Conservation (phyloP, 345 rosid species). For the Lumnitzera racemosa region DNA sequence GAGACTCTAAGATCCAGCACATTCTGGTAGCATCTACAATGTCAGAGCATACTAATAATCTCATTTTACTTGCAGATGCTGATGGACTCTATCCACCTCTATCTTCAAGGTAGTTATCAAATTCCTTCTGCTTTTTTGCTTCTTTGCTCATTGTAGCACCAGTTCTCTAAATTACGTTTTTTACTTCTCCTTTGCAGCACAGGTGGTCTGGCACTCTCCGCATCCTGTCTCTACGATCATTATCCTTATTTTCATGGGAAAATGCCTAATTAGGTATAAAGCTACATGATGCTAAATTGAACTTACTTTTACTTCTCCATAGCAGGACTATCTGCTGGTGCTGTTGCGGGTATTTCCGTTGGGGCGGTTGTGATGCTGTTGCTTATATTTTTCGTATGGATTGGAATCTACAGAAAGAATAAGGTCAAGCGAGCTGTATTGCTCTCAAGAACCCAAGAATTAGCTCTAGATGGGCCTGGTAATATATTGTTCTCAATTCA, state of each 20-base stretch:
- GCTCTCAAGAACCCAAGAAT: constrained; percentile 28
- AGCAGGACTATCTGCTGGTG: constrained; percentile 60
- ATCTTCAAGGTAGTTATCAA: constrained; percentile 37
- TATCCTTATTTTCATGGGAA: constrained; percentile 13
- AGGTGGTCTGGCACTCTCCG: constrained; percentile 40
- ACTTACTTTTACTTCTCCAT: constrained; percentile 17
- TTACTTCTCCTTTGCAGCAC: constrained; percentile 43
- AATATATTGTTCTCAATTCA: constrained; percentile 6
- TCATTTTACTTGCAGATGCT: constrained; percentile 42
- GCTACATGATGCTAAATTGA: constrained; percentile 12
- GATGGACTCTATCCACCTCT: constrained; percentile 39
- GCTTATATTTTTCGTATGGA: constrained; percentile 28
- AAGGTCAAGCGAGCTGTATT: constrained; percentile 28
- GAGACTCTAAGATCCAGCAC: too few relatives aligned
- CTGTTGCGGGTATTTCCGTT: constrained; percentile 52
- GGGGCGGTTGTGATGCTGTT: constrained; percentile 38
- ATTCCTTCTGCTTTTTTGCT: neutral
- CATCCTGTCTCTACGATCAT: constrained; percentile 15
- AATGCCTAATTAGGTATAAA: constrained; percentile 7
- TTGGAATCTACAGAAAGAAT: constrained; percentile 42
- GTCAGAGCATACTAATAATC: constrained; percentile 5
- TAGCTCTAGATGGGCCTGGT: constrained; percentile 35
- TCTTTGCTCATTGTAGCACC: neutral
- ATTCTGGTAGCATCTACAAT: neutral
- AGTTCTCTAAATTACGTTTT: neutral